Evolutionary conservation across 345 rosid species (phyloP).

Genomic region (Citropsis articulata): DNA sequence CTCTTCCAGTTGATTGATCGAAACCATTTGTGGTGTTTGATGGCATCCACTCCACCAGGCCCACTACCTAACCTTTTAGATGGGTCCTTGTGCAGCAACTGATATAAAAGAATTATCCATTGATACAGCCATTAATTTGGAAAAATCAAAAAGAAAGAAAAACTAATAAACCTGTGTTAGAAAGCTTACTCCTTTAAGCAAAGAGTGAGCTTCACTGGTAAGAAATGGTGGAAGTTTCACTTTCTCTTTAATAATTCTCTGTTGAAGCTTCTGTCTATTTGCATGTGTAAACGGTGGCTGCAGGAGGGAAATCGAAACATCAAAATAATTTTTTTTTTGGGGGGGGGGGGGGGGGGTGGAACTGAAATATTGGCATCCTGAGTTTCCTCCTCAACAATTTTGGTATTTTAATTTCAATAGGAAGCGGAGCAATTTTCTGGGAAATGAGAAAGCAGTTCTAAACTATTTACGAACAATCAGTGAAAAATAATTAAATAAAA

Average conservation of each 20-base stretch:
- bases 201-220: conserved; percentile 63
- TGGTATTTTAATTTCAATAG: neutral
- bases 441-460: neutral
- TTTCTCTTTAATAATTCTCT: conserved; percentile 66
- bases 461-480: neutral
- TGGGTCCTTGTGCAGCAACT: conserved; percentile 72
- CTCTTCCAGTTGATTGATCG: conserved; percentile 67
- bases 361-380: neutral
- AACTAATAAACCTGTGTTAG: neutral
- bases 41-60: conserved; percentile 53
- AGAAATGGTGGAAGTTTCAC: conserved; percentile 62
- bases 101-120: conserved; percentile 10
- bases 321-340: neutral
- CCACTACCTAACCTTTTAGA: conserved; percentile 68
- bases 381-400: neutral
- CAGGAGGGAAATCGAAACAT: conserved; percentile 2
- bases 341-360: neutral
- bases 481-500: neutral
- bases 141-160: neutral
- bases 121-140: neutral
- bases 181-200: conserved; percentile 62
- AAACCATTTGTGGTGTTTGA: conserved; percentile 70
- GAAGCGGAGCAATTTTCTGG: neutral
- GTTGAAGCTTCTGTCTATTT: conserved; percentile 69
- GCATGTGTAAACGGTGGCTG: conserved; percentile 61